Conservation (phyloP, 306 rosid genomes). For the Purshia tridentata region DNA sequence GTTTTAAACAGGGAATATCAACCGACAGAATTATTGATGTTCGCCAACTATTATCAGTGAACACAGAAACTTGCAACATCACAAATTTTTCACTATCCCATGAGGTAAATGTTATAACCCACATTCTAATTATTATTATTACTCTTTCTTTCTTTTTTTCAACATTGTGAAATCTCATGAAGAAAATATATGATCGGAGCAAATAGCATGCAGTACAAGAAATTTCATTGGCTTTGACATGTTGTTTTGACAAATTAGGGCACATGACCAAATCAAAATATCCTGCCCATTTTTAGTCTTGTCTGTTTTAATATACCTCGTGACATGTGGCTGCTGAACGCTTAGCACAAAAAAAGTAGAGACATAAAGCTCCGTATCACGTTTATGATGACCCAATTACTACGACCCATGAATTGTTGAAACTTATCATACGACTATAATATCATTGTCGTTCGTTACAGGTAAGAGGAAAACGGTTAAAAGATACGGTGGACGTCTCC, state of each 20-base stretch:
- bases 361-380: no score
- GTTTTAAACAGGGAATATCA: constrained; percentile 79
- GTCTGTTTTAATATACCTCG: neutral
- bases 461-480: constrained; percentile 81
- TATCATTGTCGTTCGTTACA: constrained; percentile 18
- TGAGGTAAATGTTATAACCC: constrained; percentile 51
- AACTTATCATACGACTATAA: neutral
- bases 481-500: constrained; percentile 83
- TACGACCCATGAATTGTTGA: no score
- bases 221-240: neutral
- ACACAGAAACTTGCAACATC: constrained; percentile 66
- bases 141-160: neutral
- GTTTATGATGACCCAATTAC: neutral
- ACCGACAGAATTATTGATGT: constrained; percentile 88
- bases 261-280: no score
- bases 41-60: constrained; percentile 63
- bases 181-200: neutral
- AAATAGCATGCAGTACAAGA: neutral
- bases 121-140: neutral
- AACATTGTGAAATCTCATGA: no score
- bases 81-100: constrained; percentile 75
- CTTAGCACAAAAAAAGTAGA: neutral
- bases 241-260: no score
- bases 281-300: neutral
- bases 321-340: neutral